Percentiles rank a stretch among this genome's conserved stretches.
These are phyloP conservation scores for Mycena leptocephala DNA, from an alignment of 768 basidiomycete species.

Conservation along the genomic window DNA sequence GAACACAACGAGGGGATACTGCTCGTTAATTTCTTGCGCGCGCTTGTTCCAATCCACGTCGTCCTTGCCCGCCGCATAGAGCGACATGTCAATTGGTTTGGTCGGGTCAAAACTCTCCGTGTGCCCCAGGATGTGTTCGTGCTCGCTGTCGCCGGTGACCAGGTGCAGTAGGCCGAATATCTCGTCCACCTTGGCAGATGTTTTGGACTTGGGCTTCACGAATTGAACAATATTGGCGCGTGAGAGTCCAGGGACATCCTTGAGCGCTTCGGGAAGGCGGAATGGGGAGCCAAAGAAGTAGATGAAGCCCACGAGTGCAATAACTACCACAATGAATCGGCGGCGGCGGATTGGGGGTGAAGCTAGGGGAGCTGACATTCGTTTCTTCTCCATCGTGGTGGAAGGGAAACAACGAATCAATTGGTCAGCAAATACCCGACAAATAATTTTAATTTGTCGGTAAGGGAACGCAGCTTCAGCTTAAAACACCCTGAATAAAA, in stretches of 20 bases:
- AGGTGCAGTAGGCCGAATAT: conserved; percentile 83
- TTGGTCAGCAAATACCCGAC: background rate
- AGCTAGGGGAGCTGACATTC: conserved; percentile 13
- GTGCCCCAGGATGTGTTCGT: conserved; percentile 58
- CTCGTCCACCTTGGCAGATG: conserved; percentile 61
- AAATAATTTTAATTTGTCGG: background rate
- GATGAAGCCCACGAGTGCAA: conserved; percentile 54
- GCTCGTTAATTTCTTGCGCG: conserved; percentile 57
- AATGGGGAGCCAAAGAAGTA: conserved; percentile 63
- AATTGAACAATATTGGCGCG: conserved; percentile 59
- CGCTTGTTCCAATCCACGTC: conserved; percentile 63
- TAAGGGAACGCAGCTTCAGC: too few species aligned
- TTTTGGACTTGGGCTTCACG: conserved; percentile 47
- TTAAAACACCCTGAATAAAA: too few species aligned
- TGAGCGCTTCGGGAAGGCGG: conserved; percentile 55
- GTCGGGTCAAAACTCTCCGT: conserved; percentile 62
- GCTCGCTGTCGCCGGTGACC: conserved; percentile 64
- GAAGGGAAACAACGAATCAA: background rate
- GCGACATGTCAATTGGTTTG: conserved; percentile 63
- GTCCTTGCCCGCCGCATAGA: conserved; percentile 69
- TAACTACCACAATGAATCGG: conserved; percentile 60
- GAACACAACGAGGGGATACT: conserved; percentile 82
- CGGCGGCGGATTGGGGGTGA: conserved; percentile 57
- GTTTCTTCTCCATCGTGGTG: conserved; percentile 31
- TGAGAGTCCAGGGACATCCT: conserved; percentile 51